Base-by-base conservation (phyloP, 257 asterid genomes). In the Linaria vulgaris region DNA sequence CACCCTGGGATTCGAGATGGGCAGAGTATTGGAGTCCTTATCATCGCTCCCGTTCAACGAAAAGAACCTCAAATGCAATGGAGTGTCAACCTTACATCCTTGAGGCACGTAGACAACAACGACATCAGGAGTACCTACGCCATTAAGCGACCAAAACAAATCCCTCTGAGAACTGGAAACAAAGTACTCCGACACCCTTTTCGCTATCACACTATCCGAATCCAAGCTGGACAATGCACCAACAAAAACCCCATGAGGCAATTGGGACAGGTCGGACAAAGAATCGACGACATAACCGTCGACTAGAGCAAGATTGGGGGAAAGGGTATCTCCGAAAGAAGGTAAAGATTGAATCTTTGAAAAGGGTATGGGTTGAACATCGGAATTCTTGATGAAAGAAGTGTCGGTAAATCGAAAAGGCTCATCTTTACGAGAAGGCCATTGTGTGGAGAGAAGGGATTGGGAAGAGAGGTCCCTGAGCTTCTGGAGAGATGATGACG, bases 341-440 rank as follows among this genome's bases (percentile, higher is more conserved):
- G 41, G 20, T 70, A 78, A 67, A 21, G 78, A 43, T 39, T 53
- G 74, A 17, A 67, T 31, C 7, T 70, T 6, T 0, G 77, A 73
- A 49, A 83, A 76, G 56, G 54, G 43, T 54, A 76, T 68, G 12
- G 99, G 97, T 56, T 75, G 84, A 47, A 89, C 74, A 11, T 71
- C 73, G 5, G 95, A 84, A 58, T 83, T 85, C 73, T 76, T 89
- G 51, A 92, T 67, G 39, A 87, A 87, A 25, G 99, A 92, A 66
- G 80, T 79, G 79, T 89, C 97, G 0, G 96, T 92, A 71, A 85
- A 89, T 70, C 96, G 76, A 70, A 92, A 92, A 39, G 94, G 77
- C 74, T 92, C 99, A 69, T 92, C 99, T 78, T 85, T 87, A 13
- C 86, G 77, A 1, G 99, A 69, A 8, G 97, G 99, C 99, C 97